Conservation (phyloP, 371 early-diverging fungal genomes). For the Homolaphlyctis polyrhiza region DNA sequence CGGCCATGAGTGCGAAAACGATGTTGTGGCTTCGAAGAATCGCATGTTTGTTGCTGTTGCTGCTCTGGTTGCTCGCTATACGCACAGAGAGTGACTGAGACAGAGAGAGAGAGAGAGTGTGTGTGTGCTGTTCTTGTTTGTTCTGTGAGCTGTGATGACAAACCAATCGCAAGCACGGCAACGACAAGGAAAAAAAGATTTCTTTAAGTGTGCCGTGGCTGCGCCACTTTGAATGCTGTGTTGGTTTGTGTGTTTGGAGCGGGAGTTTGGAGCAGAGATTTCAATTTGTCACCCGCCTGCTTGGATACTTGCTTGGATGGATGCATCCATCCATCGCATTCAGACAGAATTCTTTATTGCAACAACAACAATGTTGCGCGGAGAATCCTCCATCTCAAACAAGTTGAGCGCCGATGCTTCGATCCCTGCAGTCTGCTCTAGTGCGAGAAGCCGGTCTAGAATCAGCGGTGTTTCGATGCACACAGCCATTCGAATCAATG, state of each 20-base stretch:
- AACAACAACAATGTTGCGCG: not conserved
- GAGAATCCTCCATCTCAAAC: not conserved
- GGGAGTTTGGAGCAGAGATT: too few species aligned
- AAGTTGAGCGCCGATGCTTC: not conserved
- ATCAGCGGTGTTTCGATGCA: not conserved
- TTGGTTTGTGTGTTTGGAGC: not conserved
- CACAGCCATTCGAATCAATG: not conserved
- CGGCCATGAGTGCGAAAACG: constrained; percentile 72
- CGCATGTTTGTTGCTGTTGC: constrained; percentile 48
- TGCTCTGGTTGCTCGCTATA: not conserved
- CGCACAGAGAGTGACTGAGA: too few species aligned
- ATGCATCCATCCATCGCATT: too few species aligned
- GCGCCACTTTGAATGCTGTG: not conserved
- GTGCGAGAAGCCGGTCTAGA: not conserved
- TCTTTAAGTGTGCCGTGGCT: too few species aligned
- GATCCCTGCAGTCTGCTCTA: not conserved
- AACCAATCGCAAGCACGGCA: too few species aligned
- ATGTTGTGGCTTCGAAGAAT: constrained; percentile 66
- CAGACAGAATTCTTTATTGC: too few species aligned
- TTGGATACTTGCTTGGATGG: too few species aligned
- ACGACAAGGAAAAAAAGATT: too few species aligned
- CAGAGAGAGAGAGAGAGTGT: too few species aligned
- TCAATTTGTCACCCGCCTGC: too few species aligned
- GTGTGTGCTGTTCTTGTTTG: not conserved
- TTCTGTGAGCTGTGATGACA: too few species aligned